phyloP scores from a whole-genome alignment of 441 rosid species.

The Pelargonium australe region DNA sequence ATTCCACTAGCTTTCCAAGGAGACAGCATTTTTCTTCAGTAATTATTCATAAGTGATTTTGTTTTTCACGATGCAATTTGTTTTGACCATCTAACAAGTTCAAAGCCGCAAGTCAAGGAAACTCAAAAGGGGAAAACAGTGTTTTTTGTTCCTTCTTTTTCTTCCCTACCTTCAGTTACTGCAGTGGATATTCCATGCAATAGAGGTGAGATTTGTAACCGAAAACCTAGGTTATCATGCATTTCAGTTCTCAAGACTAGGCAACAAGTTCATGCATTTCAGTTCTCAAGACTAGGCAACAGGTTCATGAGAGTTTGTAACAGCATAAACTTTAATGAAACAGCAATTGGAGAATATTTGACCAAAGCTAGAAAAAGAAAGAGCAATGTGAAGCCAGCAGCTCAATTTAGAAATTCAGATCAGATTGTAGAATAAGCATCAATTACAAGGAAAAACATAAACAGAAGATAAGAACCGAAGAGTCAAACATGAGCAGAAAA shows the following conservation, averaged over 20 bases:
- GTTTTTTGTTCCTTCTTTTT: neutral
- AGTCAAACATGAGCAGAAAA: neutral
- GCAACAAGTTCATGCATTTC: neutral
- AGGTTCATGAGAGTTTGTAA: neutral
- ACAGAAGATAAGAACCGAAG: neutral
- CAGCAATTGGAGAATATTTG: neutral
- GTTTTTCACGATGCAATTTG: no score
- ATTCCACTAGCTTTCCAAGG: no score
- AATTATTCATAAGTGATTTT: no score
- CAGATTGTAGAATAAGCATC: neutral
- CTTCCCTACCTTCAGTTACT: neutral
- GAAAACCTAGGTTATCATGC: neutral
- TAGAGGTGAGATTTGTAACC: neutral
- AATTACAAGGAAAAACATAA: neutral
- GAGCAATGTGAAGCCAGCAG: neutral
- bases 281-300: neutral
- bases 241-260: constrained; percentile 1
- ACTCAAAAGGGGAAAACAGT: neutral
- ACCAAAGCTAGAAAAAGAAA: neutral
- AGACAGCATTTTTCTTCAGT: no score
- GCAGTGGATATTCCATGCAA: neutral
- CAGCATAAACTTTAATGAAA: neutral
- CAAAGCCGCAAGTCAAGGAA: neutral
- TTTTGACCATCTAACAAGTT: neutral
- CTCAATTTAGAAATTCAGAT: neutral